Conservation (phyloP, 805 yeast species). For the Pichia kluyveri region DNA sequence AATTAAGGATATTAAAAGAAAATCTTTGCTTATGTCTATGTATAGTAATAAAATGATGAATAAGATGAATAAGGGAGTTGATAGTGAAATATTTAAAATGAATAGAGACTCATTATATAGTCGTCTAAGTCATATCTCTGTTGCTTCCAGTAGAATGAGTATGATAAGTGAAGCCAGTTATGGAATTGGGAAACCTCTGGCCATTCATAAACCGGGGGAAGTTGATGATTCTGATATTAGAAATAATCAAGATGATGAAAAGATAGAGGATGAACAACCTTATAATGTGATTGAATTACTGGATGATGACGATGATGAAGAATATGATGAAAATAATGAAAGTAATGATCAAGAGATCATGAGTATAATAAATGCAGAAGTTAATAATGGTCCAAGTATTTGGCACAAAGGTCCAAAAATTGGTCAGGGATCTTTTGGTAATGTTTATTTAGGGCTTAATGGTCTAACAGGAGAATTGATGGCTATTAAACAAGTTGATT, state of each 20-base stretch:
- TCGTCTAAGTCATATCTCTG: constrained; percentile 9
- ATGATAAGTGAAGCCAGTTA: constrained; percentile 21
- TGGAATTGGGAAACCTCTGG: constrained; percentile 22
- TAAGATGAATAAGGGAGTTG: constrained; percentile 2
- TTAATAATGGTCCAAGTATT: constrained; percentile 52
- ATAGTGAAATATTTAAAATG: background rate
- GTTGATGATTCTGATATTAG: constrained; percentile 25
- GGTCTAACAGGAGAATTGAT: constrained; percentile 87
- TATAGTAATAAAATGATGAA: constrained; percentile 20
- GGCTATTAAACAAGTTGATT: constrained; percentile 93
- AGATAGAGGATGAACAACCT: constrained; percentile 11
- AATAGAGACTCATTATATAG: constrained; percentile 18
- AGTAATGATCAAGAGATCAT: constrained; percentile 28
- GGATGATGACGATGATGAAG: constrained; percentile 32
- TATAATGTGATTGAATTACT: constrained; percentile 40
- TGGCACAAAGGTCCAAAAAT: constrained; percentile 93
- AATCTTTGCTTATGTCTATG: constrained; percentile 73
- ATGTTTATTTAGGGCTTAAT: constrained; percentile 87
- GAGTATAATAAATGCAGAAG: constrained; percentile 28
- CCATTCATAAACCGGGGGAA: constrained; percentile 42
- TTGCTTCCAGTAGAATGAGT: constrained; percentile 15
- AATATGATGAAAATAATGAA: constrained; percentile 14
- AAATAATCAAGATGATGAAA: background rate
- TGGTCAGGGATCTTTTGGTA: constrained; percentile 93
- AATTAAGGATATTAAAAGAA: constrained; percentile 71